Percentiles rank a stretch among this genome's conserved stretches.
These are phyloP conservation scores for Aegilops tauschii DNA, from an alignment of 176 grass and related monocot genomes.

Conservation along the genomic window DNA sequence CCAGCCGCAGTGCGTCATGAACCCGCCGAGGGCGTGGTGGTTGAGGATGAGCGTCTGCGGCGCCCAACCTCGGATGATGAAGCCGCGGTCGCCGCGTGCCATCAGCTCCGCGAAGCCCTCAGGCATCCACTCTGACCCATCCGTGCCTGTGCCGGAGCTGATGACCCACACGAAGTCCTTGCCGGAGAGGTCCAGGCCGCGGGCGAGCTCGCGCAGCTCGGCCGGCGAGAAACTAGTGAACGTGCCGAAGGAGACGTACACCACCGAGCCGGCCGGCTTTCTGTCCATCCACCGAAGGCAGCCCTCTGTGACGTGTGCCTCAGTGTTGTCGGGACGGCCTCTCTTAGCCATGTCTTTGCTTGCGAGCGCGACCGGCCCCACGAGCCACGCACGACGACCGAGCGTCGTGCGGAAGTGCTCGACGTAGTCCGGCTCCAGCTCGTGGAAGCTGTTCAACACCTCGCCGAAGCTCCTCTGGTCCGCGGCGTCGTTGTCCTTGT, in stretches of 20 bases:
- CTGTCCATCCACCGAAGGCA: neutral
- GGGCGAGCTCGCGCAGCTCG: neutral
- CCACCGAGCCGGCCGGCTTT: neutral
- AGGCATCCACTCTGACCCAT: neutral
- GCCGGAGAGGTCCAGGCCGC: neutral
- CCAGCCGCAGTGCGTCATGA: slow-evolving; percentile 58
- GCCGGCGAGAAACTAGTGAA: neutral
- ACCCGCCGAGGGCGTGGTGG: neutral
- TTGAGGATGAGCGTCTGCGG: neutral
- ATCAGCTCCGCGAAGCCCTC: neutral
- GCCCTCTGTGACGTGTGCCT: neutral
- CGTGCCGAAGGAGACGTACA: neutral
- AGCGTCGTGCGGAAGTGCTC: neutral
- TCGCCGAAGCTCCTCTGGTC: neutral
- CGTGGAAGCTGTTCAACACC: neutral
- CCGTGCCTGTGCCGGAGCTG: neutral
- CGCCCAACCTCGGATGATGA: neutral
- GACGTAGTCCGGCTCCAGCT: neutral
- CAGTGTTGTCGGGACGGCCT: no score
- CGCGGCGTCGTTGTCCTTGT: neutral
- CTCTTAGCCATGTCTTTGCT: neutral
- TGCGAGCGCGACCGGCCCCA: neutral
- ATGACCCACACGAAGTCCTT: neutral
- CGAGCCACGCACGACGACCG: neutral
- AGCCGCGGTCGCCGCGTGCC: neutral